phyloP scores from a whole-genome alignment of 2,329 filamentous ascomycete species.

The Fusarium pseudonygamai region DNA sequence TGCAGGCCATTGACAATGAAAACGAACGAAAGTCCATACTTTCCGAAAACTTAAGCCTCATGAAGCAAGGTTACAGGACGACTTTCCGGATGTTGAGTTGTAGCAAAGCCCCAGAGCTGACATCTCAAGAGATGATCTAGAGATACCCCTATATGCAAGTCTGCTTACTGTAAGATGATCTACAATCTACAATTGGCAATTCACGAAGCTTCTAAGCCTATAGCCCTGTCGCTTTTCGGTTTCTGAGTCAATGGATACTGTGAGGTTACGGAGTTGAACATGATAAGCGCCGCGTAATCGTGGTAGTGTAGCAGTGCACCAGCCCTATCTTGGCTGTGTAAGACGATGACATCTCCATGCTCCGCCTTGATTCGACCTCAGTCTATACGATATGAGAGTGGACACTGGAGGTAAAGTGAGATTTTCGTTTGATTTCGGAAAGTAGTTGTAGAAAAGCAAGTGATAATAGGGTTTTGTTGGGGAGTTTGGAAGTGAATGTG shows the following conservation, averaged over 20 bases:
- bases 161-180: conserved; percentile 16
- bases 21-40: neutral
- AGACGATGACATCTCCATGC: neutral
- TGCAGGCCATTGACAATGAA: neutral
- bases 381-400: neutral
- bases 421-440: neutral
- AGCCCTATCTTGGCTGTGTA: conserved; percentile 2
- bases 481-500: neutral
- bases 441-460: neutral
- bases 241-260: neutral
- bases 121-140: neutral
- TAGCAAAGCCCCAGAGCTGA: neutral
- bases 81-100: neutral
- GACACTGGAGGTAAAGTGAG: neutral
- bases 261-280: neutral
- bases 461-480: neutral
- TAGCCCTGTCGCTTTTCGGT: no score
- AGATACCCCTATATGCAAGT: neutral
- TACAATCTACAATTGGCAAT: neutral
- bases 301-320: neutral
- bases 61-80: neutral
- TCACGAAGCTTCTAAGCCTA: neutral
- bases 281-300: neutral
- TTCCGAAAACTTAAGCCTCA: neutral
- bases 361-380: neutral